Evolutionary conservation across 306 rosid genomes (phyloP).

Genomic region (Vigna angularis): DNA sequence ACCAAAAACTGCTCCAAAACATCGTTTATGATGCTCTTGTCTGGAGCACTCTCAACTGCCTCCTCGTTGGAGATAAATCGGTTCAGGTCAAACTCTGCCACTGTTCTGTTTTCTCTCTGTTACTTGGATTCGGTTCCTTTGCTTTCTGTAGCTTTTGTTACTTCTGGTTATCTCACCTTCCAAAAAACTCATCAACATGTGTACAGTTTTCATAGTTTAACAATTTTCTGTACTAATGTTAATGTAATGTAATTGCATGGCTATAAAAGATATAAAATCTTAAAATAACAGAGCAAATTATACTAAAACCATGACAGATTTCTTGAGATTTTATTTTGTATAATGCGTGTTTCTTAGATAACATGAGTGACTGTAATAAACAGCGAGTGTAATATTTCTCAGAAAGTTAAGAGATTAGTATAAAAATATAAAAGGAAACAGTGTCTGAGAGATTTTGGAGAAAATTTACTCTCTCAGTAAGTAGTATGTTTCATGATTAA

Average conservation of each 20-base stretch:
- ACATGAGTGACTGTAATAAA: background rate
- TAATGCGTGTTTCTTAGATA: background rate
- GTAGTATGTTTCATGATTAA: background rate
- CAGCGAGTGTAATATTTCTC: too few species aligned
- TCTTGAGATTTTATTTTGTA: background rate
- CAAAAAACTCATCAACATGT: background rate
- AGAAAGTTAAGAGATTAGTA: too few species aligned
- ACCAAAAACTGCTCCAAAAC: slow-evolving; percentile 56
- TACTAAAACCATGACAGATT: background rate
- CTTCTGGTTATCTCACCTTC: background rate
- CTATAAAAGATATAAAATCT: background rate
- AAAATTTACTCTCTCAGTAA: background rate
- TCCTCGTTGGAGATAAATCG: slow-evolving; percentile 78
- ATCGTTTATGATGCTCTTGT: slow-evolving; percentile 85
- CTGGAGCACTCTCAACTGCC: slow-evolving; percentile 93
- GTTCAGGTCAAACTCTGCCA: slow-evolving; percentile 53
- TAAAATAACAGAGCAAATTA: background rate
- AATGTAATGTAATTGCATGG: background rate
- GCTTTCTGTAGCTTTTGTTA: background rate
- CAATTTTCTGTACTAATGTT: background rate
- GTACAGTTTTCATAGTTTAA: background rate
- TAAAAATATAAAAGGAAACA: too few species aligned
- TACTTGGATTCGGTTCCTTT: background rate
- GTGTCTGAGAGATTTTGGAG: background rate
- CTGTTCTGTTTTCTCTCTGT: background rate